These are phyloP conservation scores for Pichia inconspicua DNA, from an alignment of 1,139 yeast genomes.

Conservation along the genomic window DNA sequence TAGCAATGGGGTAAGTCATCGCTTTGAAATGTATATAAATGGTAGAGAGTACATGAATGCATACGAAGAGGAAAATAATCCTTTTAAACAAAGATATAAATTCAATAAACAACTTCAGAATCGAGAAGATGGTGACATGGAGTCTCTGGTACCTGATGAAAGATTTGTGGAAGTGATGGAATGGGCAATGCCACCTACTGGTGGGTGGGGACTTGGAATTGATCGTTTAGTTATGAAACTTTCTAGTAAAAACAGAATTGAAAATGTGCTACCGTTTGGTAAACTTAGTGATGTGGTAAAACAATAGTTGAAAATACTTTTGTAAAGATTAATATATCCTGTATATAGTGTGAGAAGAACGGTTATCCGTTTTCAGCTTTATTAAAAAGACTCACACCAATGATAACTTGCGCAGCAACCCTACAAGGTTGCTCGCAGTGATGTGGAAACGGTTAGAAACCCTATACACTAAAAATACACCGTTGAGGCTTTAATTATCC, in stretches of 20 bases:
- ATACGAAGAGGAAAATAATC: slow-evolving; percentile 93
- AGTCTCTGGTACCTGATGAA: slow-evolving; percentile 64
- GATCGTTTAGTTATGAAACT: slow-evolving; percentile 83
- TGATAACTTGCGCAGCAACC: background rate
- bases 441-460: background rate
- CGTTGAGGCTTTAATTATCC: background rate
- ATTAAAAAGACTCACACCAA: background rate
- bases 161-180: slow-evolving; percentile 70
- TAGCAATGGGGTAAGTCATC: slow-evolving; percentile 28
- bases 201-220: slow-evolving; percentile 96
- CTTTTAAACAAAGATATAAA: slow-evolving; percentile 55
- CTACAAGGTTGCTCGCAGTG: background rate
- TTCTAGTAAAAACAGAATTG: slow-evolving; percentile 58
- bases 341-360: background rate
- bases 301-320: slow-evolving; percentile 32
- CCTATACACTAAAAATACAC: background rate
- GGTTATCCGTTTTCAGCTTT: background rate
- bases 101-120: slow-evolving; percentile 49
- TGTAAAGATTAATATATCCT: background rate
- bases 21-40: slow-evolving; percentile 79
- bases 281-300: slow-evolving; percentile 60
- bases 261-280: slow-evolving; percentile 78
- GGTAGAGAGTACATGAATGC: slow-evolving; percentile 87
- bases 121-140: slow-evolving; percentile 48
- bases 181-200: slow-evolving; percentile 95